Conservation (phyloP, 1,284 basidiomycete species). For the Coniferiporia weirii region DNA sequence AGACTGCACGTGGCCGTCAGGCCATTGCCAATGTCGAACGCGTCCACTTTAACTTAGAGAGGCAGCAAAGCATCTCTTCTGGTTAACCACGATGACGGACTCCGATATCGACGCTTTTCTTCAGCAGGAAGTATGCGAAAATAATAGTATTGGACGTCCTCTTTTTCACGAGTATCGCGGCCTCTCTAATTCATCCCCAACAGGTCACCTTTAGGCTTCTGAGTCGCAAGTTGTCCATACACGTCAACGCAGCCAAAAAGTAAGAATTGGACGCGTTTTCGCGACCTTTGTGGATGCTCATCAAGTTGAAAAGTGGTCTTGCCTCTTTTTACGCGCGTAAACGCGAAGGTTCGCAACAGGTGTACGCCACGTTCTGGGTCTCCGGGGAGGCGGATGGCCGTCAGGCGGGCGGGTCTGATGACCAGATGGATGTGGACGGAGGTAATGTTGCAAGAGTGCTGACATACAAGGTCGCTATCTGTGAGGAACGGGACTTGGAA, state of each 20-base stretch:
- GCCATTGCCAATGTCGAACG: not conserved
- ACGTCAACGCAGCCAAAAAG: conserved; percentile 73
- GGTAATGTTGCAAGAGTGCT: conserved; percentile 35
- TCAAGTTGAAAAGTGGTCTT: conserved; percentile 45
- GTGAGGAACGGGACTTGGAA: conserved; percentile 54
- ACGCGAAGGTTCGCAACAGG: conserved; percentile 34
- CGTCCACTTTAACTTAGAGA: not conserved
- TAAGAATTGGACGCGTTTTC: conserved; percentile 28
- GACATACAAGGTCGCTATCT: conserved; percentile 45
- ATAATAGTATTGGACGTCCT: conserved; percentile 53
- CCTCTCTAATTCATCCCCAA: conserved; percentile 2
- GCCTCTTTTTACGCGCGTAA: conserved; percentile 46
- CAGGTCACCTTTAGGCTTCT: conserved; percentile 73
- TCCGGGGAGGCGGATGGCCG: conserved; percentile 41
- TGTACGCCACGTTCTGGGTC: conserved; percentile 62
- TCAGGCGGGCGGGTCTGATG: conserved; percentile 24
- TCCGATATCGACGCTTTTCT: conserved; percentile 47
- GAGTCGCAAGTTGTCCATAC: conserved; percentile 59
- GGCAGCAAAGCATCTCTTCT: not conserved
- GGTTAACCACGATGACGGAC: conserved; percentile 36
- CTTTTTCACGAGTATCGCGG: not conserved
- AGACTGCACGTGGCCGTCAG: too few species aligned
- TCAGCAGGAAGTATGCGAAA: conserved; percentile 57
- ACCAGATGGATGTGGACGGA: conserved; percentile 39
- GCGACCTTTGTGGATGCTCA: not conserved